Percentiles rank a stretch among this genome's conserved stretches.
Conservation (phyloP, 75 land plant species). For the Picea glauca region DNA sequence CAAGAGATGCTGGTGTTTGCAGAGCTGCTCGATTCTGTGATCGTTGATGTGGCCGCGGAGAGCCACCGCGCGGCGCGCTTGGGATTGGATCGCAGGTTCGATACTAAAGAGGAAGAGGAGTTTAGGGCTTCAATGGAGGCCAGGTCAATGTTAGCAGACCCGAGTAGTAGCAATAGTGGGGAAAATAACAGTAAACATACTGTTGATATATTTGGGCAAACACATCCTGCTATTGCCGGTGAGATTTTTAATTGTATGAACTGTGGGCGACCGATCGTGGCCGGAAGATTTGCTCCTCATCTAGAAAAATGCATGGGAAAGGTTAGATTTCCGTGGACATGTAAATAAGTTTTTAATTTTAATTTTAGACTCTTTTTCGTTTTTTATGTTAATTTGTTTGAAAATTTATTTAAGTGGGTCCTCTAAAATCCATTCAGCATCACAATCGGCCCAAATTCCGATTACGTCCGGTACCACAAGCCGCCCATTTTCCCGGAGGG, state of each 20-base stretch:
- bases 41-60: constrained; percentile 88
- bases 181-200: constrained; percentile 64
- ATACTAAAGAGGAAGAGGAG: constrained; percentile 76
- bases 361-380: background rate
- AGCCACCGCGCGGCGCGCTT: constrained; percentile 77
- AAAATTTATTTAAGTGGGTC: background rate
- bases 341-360: background rate
- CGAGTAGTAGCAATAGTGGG: constrained; percentile 25
- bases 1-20: constrained; percentile 30
- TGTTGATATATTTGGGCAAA: constrained; percentile 89
- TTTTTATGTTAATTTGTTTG: background rate
- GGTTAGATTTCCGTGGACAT: constrained; percentile 31
- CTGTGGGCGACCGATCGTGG: constrained; percentile 69
- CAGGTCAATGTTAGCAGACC: constrained; percentile 52
- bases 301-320: constrained; percentile 98
- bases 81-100: constrained; percentile 75
- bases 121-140: constrained; percentile 68
- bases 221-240: constrained; percentile 82
- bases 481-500: too few relatives aligned
- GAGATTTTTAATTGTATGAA: constrained; percentile 90
- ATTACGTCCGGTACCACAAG: too few relatives aligned
- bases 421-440: too few relatives aligned
- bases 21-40: constrained; percentile 76
- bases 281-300: constrained; percentile 98
- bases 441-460: too few relatives aligned